Evolutionary conservation across 148 eudicot genomes (phyloP).

Genomic region (Nepenthes mirabilis): DNA sequence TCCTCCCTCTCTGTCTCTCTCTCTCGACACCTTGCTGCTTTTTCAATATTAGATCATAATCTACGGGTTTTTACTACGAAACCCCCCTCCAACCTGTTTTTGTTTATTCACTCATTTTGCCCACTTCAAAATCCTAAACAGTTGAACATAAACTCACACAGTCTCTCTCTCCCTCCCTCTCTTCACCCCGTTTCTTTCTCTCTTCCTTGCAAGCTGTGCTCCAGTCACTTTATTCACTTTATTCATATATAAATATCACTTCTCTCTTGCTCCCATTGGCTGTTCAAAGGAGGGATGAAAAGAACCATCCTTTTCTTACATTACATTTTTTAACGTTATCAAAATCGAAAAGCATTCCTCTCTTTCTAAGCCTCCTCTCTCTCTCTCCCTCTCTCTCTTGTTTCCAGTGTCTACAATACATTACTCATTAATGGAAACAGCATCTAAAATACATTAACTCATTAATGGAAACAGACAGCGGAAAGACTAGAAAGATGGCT

Average conservation of each 20-base stretch:
- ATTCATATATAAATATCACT: not conserved
- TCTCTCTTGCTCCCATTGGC: not conserved
- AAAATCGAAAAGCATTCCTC: slow-evolving; percentile 43
- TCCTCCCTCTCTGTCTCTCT: too few relatives aligned
- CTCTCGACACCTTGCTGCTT: too few relatives aligned
- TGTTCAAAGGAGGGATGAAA: not conserved
- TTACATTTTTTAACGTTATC: slow-evolving; percentile 53
- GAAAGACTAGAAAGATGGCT: not conserved
- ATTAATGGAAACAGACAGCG: slow-evolving; percentile 1
- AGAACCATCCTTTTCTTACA: slow-evolving; percentile 26
- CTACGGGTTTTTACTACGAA: too few relatives aligned
- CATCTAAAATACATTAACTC: not conserved
- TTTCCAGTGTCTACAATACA: not conserved
- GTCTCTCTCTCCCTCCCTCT: slow-evolving; percentile 3
- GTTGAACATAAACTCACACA: not conserved
- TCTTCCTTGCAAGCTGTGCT: too few relatives aligned
- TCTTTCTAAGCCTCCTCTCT: slow-evolving; percentile 3
- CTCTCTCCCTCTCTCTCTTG: slow-evolving; percentile 2
- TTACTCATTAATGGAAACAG: not conserved
- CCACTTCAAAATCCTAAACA: not conserved
- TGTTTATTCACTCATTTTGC: too few relatives aligned
- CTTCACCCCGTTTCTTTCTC: not conserved
- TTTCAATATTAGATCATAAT: too few relatives aligned
- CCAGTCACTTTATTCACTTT: not conserved
- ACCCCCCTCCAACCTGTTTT: too few relatives aligned